Base-by-base conservation (phyloP, 129 eudicot genomes). In the Helianthus tuberosus region DNA sequence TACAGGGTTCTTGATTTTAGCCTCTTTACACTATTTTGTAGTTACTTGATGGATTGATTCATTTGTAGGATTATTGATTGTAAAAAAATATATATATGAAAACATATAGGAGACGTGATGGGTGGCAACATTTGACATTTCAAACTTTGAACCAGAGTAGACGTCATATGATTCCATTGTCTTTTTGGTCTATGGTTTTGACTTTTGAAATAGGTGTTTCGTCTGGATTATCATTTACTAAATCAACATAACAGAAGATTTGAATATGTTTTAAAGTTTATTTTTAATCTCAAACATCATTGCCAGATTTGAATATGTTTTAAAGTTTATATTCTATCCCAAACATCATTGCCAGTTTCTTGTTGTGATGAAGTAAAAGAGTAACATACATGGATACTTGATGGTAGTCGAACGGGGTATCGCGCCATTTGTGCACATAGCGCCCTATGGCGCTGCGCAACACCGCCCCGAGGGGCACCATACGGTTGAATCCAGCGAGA, bases 1-100 rank as follows among this genome's bases (percentile, higher is more conserved):
- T 16, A 6, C 12, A 27, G n/a, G 47, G 60, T 25, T 68, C 61
- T 55, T 54, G 74, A 72, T 66, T 79, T 66, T 71, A 35, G 52
- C 41, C 74, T 63, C 50, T 72, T 10, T 69, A 32, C 51, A 17
- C 44, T 47, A 16, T 55, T 32, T 43, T 72, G 36, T 43, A 72
- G 68, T 72, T 27, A 57, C 35, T 38, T 47, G 35, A 55, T 16
- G 66, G 13, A 41, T 64, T 20, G 78, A 35, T 79, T 66, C 55
- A 66, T 73, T 54, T 73, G 64, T 20, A 20, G 61, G 69, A 20
- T 73, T 48, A 23, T 47, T 32, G 14, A 44, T 57, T 68, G 17
- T 29, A 36, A 9, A 1, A 3, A 14, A 16, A 23, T 58, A 29
- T n/a, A n/a, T 61, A 16, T 61, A 17, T 5, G 44, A 29, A 61